Evolutionary conservation across 441 rosid genomes (phyloP).

Genomic region (Pelargonium myrrhifolium): DNA sequence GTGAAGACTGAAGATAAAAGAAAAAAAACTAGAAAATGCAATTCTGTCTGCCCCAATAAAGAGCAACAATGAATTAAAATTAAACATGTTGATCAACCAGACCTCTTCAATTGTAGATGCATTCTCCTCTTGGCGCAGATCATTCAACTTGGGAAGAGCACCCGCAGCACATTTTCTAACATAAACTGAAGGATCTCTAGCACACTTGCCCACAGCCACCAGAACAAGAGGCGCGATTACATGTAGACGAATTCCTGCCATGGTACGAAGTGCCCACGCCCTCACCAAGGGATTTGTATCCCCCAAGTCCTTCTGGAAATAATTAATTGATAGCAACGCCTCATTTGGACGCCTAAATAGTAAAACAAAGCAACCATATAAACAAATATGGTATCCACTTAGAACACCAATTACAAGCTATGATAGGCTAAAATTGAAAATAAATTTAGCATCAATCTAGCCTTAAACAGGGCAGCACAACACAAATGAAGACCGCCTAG

Average conservation of each 20-base stretch:
- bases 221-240: conserved; percentile 79
- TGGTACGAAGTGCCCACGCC: conserved; percentile 94
- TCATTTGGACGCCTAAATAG: conserved; percentile 84
- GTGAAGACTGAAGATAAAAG: conserved; percentile 3
- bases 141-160: conserved; percentile 91
- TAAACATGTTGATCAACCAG: conserved; percentile 8
- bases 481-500: background rate
- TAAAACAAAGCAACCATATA: conserved; percentile 2
- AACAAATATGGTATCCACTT: background rate
- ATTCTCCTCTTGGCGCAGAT: conserved; percentile 71
- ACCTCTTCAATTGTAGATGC: conserved; percentile 79
- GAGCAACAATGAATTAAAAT: background rate
- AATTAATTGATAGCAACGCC: conserved; percentile 86
- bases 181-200: conserved; percentile 84
- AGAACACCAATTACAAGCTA: background rate
- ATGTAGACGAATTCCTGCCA: conserved; percentile 91
- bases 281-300: conserved; percentile 88
- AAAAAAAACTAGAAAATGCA: background rate
- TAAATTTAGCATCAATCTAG: background rate
- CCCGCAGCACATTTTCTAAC: conserved; percentile 90
- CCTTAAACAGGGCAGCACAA: no score
- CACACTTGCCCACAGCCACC: conserved; percentile 74
- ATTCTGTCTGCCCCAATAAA: background rate
- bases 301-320: conserved; percentile 90
- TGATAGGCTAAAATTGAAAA: background rate